phyloP scores from a whole-genome alignment of 768 basidiomycete species.

The Gloeostereum incarnatum region DNA sequence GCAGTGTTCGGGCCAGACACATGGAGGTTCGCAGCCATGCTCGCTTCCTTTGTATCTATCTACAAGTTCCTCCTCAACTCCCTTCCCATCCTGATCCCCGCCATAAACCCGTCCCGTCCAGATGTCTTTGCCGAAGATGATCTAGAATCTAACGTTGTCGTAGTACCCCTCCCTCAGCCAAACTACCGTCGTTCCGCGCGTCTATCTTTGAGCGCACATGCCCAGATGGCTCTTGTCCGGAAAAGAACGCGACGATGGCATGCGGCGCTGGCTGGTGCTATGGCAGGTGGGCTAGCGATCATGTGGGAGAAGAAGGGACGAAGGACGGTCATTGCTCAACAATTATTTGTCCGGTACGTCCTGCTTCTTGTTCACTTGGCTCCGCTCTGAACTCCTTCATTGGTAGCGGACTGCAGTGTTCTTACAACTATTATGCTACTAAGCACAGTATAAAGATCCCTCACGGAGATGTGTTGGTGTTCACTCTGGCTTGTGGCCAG shows the following conservation, averaged over 20 bases:
- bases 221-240: constrained; percentile 51
- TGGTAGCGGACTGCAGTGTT: constrained; percentile 77
- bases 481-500: constrained; percentile 72
- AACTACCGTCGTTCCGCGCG: constrained; percentile 28
- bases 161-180: constrained; percentile 6
- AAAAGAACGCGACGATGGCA: constrained; percentile 74
- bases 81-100: constrained; percentile 47
- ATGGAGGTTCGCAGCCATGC: constrained; percentile 79
- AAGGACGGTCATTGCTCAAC: constrained; percentile 68
- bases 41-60: constrained; percentile 68
- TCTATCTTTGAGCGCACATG: constrained; percentile 53
- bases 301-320: constrained; percentile 67
- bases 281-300: constrained; percentile 67
- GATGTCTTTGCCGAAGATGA: constrained; percentile 1
- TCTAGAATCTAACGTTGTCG: neutral
- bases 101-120: neutral
- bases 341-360: constrained; percentile 78
- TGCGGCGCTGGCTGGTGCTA: constrained; percentile 65
- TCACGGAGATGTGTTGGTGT: constrained; percentile 76
- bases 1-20: constrained; percentile 82
- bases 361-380: neutral
- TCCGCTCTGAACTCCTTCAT: neutral
- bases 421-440: constrained; percentile 71
- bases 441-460: constrained; percentile 65
- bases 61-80: constrained; percentile 78